phyloP scores from a whole-genome alignment of 2,329 filamentous ascomycete species.

The Fusarium setosum region DNA sequence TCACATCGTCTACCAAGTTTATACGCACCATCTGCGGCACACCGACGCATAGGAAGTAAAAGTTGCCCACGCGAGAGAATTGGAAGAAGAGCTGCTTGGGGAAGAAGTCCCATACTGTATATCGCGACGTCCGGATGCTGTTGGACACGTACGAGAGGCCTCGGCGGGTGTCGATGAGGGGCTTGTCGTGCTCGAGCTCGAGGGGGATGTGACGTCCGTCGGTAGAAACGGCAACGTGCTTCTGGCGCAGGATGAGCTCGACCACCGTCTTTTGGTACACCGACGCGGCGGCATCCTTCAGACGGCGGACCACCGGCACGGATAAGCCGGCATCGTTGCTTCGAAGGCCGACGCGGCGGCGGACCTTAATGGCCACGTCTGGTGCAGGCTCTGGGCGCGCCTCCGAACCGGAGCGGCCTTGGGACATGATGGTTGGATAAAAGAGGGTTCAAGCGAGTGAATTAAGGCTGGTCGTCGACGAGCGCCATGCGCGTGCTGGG shows the following conservation, averaged over 20 bases:
- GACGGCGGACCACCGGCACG: slow-evolving; percentile 30
- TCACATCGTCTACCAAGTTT: background rate
- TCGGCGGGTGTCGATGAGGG: slow-evolving; percentile 62
- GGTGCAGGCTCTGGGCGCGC: slow-evolving; percentile 16
- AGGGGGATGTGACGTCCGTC: slow-evolving; percentile 70
- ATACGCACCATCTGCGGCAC: slow-evolving; percentile 76
- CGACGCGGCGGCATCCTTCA: slow-evolving; percentile 32
- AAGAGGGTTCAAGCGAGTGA: slow-evolving; percentile 31
- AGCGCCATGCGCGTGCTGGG: slow-evolving; percentile 4
- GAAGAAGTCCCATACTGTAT: slow-evolving; percentile 86
- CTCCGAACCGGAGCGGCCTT: slow-evolving; percentile 25
- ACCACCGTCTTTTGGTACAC: slow-evolving; percentile 55
- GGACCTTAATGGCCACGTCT: slow-evolving; percentile 15
- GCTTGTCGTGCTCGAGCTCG: slow-evolving; percentile 49
- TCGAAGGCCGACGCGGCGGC: slow-evolving; percentile 17
- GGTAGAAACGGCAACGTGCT: slow-evolving; percentile 76
- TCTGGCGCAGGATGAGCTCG: slow-evolving; percentile 68
- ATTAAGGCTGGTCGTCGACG: slow-evolving; percentile 22
- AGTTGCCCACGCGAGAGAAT: slow-evolving; percentile 88
- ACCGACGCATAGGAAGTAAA: slow-evolving; percentile 86
- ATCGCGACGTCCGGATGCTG: slow-evolving; percentile 84
- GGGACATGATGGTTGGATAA: slow-evolving; percentile 28
- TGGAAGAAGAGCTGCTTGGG: slow-evolving; percentile 88
- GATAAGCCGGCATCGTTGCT: slow-evolving; percentile 18
- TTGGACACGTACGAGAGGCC: slow-evolving; percentile 64